These are phyloP conservation scores for Eremochloa ophiuroides DNA, from an alignment of 176 grass and related monocot genomes.

Conservation along the genomic window DNA sequence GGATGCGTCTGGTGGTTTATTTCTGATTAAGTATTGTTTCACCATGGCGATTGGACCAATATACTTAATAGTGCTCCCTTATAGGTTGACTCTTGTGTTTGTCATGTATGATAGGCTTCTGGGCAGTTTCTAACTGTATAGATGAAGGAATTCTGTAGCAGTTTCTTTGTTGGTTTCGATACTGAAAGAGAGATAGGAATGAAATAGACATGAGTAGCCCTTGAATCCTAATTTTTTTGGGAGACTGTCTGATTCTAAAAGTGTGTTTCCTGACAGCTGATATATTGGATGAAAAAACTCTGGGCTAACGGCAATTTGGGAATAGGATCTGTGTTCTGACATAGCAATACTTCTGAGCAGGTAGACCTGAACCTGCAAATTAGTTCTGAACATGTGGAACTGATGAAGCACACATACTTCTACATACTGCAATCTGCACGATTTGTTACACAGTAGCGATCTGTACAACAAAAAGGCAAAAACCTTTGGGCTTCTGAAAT, in stretches of 20 bases:
- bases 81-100: neutral
- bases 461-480: neutral
- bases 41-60: neutral
- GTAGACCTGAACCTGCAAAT: neutral
- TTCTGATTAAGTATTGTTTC: neutral
- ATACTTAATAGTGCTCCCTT: neutral
- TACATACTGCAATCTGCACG: neutral
- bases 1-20: neutral
- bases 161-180: neutral
- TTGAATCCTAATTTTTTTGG: neutral
- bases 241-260: neutral
- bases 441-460: neutral
- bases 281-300: neutral
- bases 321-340: neutral
- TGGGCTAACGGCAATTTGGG: neutral
- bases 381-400: neutral
- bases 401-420: neutral
- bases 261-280: neutral
- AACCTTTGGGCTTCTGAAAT: neutral
- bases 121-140: neutral
- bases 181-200: neutral
- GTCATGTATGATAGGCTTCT: conserved; percentile 9
- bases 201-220: neutral
- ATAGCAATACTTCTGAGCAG: neutral
- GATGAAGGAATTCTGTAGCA: neutral